Base-by-base conservation (phyloP, 345 rosid genomes). In the Eucalyptus globulus region DNA sequence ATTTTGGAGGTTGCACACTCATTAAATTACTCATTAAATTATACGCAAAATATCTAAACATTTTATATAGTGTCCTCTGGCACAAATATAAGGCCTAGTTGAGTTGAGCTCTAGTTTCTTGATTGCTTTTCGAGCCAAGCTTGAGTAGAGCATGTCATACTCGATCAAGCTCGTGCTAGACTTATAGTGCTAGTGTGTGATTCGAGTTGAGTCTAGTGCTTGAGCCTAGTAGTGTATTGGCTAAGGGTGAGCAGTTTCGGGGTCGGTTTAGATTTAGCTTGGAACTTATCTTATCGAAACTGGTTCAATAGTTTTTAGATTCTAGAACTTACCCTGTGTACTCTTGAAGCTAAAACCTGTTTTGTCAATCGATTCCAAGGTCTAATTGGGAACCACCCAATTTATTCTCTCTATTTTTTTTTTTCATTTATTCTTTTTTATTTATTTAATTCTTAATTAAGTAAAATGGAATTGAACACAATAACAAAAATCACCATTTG, bases 251-350 rank as follows among this genome's bases (percentile, higher is more conserved):
- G 29, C 2, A 4, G 29, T 56, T 56, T 56, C 3, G 4, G 62
- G 6, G 29, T 56, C 0, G 62, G 14, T 56, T 26, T 26, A 22
- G 3, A 56, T 56, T 56, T 26, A 24, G 6, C 6, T 56, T 24
- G 29, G 1, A 56, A 24, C 62, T 26, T 9, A 22, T 56, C 13
- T 56, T 56, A 26, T 24, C 6, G 2, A 56, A 56, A 56, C 3
- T 0, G 0, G 6, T 56, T 56, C 0, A 2, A 0, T 26, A 24
- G 62, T 56, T 10, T 56, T 56, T 56, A 26, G 2, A 56, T 24
- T 56, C 6, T 56, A 53, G 58, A 53, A 53, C 29, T 56, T 56
- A 11, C 14, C 62, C 13, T 9, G 0, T 56, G 13, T 22, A 56
- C 13, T 11, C 6, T 56, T 22, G 62, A 56, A 56, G 13, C 29